These are phyloP conservation scores for Nakaseomyces delphensis DNA, from an alignment of 1,139 yeast genomes.

Conservation along the genomic window DNA sequence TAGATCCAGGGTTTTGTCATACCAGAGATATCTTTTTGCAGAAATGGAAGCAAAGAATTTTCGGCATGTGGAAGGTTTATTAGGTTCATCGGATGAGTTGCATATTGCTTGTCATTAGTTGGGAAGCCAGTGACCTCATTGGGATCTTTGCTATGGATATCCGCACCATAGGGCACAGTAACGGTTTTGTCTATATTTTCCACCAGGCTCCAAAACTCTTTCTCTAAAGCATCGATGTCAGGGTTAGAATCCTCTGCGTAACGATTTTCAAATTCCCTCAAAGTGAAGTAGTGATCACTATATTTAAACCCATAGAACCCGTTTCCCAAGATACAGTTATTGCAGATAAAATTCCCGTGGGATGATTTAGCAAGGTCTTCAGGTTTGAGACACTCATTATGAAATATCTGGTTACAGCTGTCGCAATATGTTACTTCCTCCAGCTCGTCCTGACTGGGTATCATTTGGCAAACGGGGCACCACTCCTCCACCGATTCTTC, in stretches of 20 bases:
- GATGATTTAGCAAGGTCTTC: slow-evolving; percentile 35
- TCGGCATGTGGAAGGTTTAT: slow-evolving; percentile 57
- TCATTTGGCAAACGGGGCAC: slow-evolving; percentile 16
- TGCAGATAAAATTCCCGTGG: slow-evolving; percentile 66
- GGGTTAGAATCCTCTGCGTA: slow-evolving; percentile 25
- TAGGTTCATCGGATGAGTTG: slow-evolving; percentile 57
- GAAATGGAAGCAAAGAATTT: slow-evolving; percentile 54
- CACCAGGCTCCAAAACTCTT: slow-evolving; percentile 48
- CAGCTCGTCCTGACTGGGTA: not conserved
- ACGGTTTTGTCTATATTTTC: slow-evolving; percentile 41
- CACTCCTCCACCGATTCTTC: slow-evolving; percentile 31
- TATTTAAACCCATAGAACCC: slow-evolving; percentile 89
- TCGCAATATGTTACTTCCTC: slow-evolving; percentile 38
- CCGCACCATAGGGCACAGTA: slow-evolving; percentile 69
- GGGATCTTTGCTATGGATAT: slow-evolving; percentile 51
- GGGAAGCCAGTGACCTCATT: slow-evolving; percentile 68
- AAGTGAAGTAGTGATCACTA: slow-evolving; percentile 49
- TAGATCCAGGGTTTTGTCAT: slow-evolving; percentile 82
- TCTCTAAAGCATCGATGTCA: slow-evolving; percentile 40
- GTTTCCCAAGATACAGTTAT: slow-evolving; percentile 71
- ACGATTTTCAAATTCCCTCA: slow-evolving; percentile 47
- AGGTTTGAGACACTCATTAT: slow-evolving; percentile 25
- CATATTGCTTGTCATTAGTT: slow-evolving; percentile 34
- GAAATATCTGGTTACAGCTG: slow-evolving; percentile 64
- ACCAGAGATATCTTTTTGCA: slow-evolving; percentile 59